Conservation (phyloP, 345 rosid species). For the Turritis glabra region DNA sequence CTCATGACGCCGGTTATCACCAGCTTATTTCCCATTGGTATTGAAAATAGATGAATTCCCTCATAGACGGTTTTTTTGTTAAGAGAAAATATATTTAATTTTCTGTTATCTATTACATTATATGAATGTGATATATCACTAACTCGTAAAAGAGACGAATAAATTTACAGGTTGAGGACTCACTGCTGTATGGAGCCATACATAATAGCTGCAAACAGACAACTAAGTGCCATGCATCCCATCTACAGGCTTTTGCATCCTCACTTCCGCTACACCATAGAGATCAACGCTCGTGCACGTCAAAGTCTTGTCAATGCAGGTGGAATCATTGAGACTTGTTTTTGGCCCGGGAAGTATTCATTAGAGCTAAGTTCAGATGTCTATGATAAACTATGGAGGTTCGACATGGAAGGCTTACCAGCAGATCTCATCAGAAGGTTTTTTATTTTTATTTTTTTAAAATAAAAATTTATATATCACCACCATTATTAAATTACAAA, state of each 20-base stretch:
- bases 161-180: constrained; percentile 59
- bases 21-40: constrained; percentile 83
- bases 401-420: constrained; percentile 40
- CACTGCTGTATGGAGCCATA: constrained; percentile 69
- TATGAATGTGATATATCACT: background rate
- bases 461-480: background rate
- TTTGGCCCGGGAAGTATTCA: constrained; percentile 59
- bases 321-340: constrained; percentile 65
- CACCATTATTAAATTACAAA: background rate
- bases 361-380: constrained; percentile 55
- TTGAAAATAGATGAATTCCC: background rate
- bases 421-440: constrained; percentile 39
- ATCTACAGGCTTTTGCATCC: constrained; percentile 61
- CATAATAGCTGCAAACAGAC: constrained; percentile 67
- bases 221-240: constrained; percentile 73
- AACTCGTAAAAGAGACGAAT: background rate
- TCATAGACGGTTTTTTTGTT: too few relatives aligned
- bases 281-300: constrained; percentile 75
- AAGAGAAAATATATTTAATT: too few relatives aligned
- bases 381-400: constrained; percentile 40
- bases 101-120: background rate
- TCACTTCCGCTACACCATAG: constrained; percentile 79
- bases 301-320: constrained; percentile 52
- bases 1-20: constrained; percentile 70
- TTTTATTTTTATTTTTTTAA: too few relatives aligned